phyloP scores from a whole-genome alignment of 441 rosid species.

The Populus hybrid region DNA sequence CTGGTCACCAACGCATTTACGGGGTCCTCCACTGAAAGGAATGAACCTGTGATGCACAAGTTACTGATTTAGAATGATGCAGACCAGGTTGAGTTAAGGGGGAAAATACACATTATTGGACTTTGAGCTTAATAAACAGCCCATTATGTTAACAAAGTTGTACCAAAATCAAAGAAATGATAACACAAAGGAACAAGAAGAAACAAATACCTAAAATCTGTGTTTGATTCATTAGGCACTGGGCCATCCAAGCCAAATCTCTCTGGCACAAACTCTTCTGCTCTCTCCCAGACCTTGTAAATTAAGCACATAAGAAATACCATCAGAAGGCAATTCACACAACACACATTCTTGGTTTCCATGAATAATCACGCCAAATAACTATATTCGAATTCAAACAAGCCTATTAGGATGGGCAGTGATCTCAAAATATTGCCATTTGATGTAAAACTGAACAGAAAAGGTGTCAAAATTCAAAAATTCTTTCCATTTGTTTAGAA shows the following conservation, averaged over 20 bases:
- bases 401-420: neutral
- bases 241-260: constrained; percentile 74
- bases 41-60: constrained; percentile 48
- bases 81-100: neutral
- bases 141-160: neutral
- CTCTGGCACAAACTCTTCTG: constrained; percentile 83
- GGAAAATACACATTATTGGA: neutral
- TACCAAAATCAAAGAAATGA: neutral
- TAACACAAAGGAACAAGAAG: constrained; percentile 3
- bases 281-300: constrained; percentile 87
- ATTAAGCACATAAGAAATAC: constrained; percentile 5
- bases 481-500: neutral
- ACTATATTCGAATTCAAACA: neutral
- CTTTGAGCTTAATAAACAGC: neutral
- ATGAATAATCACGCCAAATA: neutral
- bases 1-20: constrained; percentile 93
- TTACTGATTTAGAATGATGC: constrained; percentile 7
- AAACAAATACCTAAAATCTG: constrained; percentile 64
- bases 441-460: neutral
- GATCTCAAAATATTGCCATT: neutral
- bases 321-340: constrained; percentile 6
- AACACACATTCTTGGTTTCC: neutral
- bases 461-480: neutral
- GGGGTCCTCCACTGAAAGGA: constrained; percentile 95
- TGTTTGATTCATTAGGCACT: constrained; percentile 84